Base-by-base conservation (phyloP, 441 rosid genomes). In the Daphne laureola region DNA sequence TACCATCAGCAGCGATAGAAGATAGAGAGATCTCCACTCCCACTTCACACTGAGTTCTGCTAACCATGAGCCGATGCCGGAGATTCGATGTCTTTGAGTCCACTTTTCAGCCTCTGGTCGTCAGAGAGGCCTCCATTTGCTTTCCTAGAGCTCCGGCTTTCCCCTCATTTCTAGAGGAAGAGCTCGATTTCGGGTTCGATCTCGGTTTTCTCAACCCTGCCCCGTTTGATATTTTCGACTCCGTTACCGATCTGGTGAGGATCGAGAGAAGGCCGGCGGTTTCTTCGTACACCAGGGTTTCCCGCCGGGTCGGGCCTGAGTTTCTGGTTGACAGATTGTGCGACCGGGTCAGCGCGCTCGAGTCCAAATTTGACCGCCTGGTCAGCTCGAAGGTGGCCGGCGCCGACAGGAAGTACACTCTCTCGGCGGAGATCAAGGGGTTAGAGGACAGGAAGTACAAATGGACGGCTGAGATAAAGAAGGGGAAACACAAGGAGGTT, bases 401-500 rank as follows among this genome's bases (percentile, higher is more conserved):
- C 8, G 66, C 75, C 14, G 86, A 82, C 8, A 67, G 90, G 73
- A 92, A 86, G 95, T 84, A 78, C 71, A 78, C 73, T 1, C 65
- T 74, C 84, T 78, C 95, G 17, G 80, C 90, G 59, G 90, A 88
- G 82, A 73, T 86, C 69, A 67, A 82, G 45, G 90, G 85, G 0
- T 67, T 73, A 21, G 75, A 70, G 15, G 83, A 69, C 68, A 74
- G 89, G 68, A 87, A 80, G 86, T 87, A 81, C 79, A 82, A 72
- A 62, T 67, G 81, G 81, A 76, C 65, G 54, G 76, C 88, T 23
- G 96, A 82, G 77, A 61, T 82, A 49, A 72, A 74, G 18, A 81
- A 64, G 46, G 77, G 67, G 15, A 78, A 69, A 64, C 69, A 75
- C 44, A 71, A 70, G 55, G 51, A 76, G 43, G 64, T 72, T 60